Base-by-base conservation (phyloP, 805 yeast genomes). In the Sungouiozyma ichnusensis region DNA sequence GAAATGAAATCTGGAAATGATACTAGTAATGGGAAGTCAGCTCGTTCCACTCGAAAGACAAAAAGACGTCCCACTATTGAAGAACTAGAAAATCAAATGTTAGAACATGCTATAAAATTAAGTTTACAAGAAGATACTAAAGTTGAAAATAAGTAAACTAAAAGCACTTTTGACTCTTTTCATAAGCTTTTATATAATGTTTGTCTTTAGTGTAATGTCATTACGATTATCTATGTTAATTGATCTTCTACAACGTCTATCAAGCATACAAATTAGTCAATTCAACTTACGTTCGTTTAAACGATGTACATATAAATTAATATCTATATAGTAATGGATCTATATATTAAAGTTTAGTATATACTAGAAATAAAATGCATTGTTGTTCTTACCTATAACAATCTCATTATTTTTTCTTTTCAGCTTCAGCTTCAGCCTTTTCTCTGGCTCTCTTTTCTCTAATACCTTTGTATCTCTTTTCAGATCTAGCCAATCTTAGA, bases 381-480 rank as follows among this genome's bases (percentile, higher is more conserved):
- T 24, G 29, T 24, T 24, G 29, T 24, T 24, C 29, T 24, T 24
- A 7, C 29, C 29, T 24, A 24, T 24, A 24, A 24, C 29, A 24
- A 24, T 24, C 29, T 24, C 29, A 24, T 24, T 85, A 86, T 81
- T 86, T 86, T 88, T 88, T 88, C 90, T 88, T 88, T 66, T 87
- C 96, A 75, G 94, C 95, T 77, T 88, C 98, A 71, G 97, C 97
- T 76, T 86, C 97, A 70, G 96, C 97, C 77, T 78, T 79, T 60
- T 88, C 97, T 68, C 70, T 79, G 65, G 95, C 95, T 76, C 96
- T 84, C 94, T 90, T 92, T 69, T 81, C 97, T 76, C 94, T 87
- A 75, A 78, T 76, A 79, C 99, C 99, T 70, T 71, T 76, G 83
- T 77, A 83, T 73, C 77, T 86, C 80, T 90, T 86, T 63, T 84